Base-by-base conservation (phyloP, 2,329 filamentous ascomycete species). In the Neopestalotiopsis sp. region DNA sequence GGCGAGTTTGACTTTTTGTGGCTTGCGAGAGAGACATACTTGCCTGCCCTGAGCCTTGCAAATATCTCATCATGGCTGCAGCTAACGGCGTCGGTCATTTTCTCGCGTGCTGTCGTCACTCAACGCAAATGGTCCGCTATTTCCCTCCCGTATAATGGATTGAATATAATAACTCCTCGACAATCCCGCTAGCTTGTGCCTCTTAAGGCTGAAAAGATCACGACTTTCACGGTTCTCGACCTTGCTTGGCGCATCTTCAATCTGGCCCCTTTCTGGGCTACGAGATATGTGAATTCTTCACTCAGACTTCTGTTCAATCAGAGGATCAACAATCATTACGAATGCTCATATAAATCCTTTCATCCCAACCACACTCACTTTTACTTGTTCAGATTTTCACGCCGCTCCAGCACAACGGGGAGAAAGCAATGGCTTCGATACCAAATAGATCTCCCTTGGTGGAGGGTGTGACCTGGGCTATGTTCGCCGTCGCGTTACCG, bases 401-500 rank as follows among this genome's bases (percentile, higher is more conserved):
- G 14, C 45, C 17, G 9, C 45, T 53, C 17, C 45, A 53, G 45
- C 17, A 9, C 14, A 53, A 53, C n/a, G 7, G 5, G 45, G 13
- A 20, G 4, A 20, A n/a, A 20, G 14, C 6, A 9, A 53, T 53
- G 45, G 45, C 45, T 9, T 17, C 13, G n/a, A 53, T 53, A 3
- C 45, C 45, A 17, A 65, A 65, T 53, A 14, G 62, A 34, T 34
- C 32, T 17, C 62, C 62, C 4, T n/a, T 20, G 38, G 62, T 65
- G 14, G 28, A 45, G 40, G 40, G 20, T 5, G 62, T 53, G n/a
- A 38, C 40, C 3, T 65, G 38, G 62, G 30, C 40, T 9, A 49
- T 65, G 38, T 65, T 49, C 10, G 20, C 30, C 40, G 5, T 65
- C 6, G 62, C 62, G 20, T 24, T 65, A 5, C n/a, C 42, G 30